Base-by-base conservation (phyloP, 768 basidiomycete species). In the Lentinula edodes region DNA sequence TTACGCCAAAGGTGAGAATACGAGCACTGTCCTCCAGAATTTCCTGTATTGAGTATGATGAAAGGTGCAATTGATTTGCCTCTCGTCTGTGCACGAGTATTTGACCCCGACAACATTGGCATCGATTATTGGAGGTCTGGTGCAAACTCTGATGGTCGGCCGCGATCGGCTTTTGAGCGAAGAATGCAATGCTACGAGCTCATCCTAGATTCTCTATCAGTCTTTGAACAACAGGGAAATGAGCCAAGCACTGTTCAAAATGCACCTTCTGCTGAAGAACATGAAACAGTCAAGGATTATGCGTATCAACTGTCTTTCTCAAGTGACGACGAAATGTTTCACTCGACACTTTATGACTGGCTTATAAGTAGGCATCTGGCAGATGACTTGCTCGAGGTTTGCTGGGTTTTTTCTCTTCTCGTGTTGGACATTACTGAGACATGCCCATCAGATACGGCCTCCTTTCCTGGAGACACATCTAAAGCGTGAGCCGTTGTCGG, bases 341-440 rank as follows among this genome's bases (percentile, higher is more conserved):
- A 98, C 73, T 93, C 90, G 36, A 88, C 87, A 16, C 72, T 99
- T 62, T 99, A 99, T 69, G 93, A 97, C 67, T 98, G 97, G 97
- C 78, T 95, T 53, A 90, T 97, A 48, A 76, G 77, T 34, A 84
- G 85, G 36, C 85, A 87, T 5, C 78, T 93, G 66, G 89, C 92
- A 23, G 93, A 98, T 69, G 91, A 94, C 68, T 76, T 99, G 16
- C 78, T 98, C 42, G 94, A 95, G 81, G 96, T 95, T 62, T 81
- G 95, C 94, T 62, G 18, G 41, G 28, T 52, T n/a, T 16, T 62
- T 53, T 18, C 13, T 50, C 64, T 38, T 12, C 34, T 35, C 48
- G 16, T 46, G 12, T 51, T 50, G 7, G 59, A 58, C 53, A 55
- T 55, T 68, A 59, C 68, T 46, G 28, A 23, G 61, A 28, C 42